phyloP scores from a whole-genome alignment of 148 eudicot species.

The Cornus florida region DNA sequence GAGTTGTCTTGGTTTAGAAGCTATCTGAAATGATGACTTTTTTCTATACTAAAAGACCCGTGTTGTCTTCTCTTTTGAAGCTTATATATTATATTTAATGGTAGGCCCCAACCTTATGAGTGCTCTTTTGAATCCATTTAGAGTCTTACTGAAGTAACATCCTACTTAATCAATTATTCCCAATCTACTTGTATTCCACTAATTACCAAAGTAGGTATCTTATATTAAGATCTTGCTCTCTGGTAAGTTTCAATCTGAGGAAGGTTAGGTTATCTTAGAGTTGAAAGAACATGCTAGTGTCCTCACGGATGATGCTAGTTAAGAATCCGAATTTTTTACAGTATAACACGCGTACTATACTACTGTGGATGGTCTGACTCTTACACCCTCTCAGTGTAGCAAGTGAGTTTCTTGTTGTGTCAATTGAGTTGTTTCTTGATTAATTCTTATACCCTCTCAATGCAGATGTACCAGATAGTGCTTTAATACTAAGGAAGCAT shows the following conservation, averaged over 20 bases:
- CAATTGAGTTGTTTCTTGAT: neutral
- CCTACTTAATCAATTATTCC: neutral
- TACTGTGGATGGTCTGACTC: too few relatives aligned
- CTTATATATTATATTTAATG: neutral
- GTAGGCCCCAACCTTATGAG: neutral
- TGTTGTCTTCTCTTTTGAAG: neutral
- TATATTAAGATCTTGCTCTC: too few relatives aligned
- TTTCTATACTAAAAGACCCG: too few relatives aligned
- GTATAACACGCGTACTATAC: too few relatives aligned
- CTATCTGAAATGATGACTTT: neutral
- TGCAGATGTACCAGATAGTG: slow-evolving; percentile 87
- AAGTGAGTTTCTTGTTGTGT: too few relatives aligned
- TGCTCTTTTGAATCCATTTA: slow-evolving; percentile 4
- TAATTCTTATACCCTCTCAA: neutral
- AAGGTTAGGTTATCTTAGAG: too few relatives aligned
- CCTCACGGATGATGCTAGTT: too few relatives aligned
- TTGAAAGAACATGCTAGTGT: too few relatives aligned
- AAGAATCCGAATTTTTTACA: too few relatives aligned
- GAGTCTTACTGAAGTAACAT: neutral
- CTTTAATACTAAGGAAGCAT: slow-evolving; percentile 76
- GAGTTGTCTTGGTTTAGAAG: neutral
- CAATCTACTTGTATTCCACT: neutral
- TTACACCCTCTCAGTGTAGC: too few relatives aligned
- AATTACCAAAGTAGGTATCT: too few relatives aligned
- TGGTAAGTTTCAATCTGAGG: too few relatives aligned